phyloP scores from a whole-genome alignment of 106 monocot species.

The Allium sativum region DNA sequence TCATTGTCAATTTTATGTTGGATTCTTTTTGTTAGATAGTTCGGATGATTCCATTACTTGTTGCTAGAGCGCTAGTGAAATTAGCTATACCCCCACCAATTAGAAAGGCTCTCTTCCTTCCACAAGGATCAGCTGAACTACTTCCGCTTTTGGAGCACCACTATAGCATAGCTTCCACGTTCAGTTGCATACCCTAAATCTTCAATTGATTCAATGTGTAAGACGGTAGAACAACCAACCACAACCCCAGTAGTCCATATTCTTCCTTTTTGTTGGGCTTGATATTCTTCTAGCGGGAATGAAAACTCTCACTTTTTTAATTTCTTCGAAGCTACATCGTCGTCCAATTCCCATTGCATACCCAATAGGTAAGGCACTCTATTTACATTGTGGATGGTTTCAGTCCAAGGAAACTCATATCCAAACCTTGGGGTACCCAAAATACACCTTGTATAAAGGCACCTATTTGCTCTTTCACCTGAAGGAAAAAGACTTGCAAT shows the following conservation, averaged over 20 bases:
- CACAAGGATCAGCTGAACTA: slow-evolving; percentile 83
- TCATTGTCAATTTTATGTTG: slow-evolving; percentile 66
- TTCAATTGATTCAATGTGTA: slow-evolving; percentile 49
- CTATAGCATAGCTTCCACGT: slow-evolving; percentile 82
- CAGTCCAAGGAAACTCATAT: slow-evolving; percentile 95
- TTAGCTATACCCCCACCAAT: slow-evolving; percentile 93
- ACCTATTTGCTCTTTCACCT: slow-evolving; percentile 79
- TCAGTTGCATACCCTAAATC: slow-evolving; percentile 78
- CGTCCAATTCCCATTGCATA: slow-evolving; percentile 95
- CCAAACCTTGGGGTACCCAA: slow-evolving; percentile 87
- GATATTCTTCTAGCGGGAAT: slow-evolving; percentile 87
- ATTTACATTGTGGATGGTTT: slow-evolving; percentile 91
- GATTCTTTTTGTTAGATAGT: slow-evolving; percentile 53
- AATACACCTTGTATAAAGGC: slow-evolving; percentile 85
- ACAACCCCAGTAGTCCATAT: slow-evolving; percentile 74
- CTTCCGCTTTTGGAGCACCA: slow-evolving; percentile 80
- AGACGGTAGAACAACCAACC: slow-evolving; percentile 13
- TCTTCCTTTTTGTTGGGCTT: slow-evolving; percentile 64
- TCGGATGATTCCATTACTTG: slow-evolving; percentile 79
- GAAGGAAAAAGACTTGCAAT: slow-evolving; percentile 77
- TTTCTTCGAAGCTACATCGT: slow-evolving; percentile 97
- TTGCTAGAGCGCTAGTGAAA: slow-evolving; percentile 86
- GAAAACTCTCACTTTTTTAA: slow-evolving; percentile 75
- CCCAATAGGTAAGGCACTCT: slow-evolving; percentile 86
- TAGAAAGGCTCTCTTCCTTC: slow-evolving; percentile 75